Conservation (phyloP, 2,329 filamentous ascomycete species). For the Fusarium nelsonii region DNA sequence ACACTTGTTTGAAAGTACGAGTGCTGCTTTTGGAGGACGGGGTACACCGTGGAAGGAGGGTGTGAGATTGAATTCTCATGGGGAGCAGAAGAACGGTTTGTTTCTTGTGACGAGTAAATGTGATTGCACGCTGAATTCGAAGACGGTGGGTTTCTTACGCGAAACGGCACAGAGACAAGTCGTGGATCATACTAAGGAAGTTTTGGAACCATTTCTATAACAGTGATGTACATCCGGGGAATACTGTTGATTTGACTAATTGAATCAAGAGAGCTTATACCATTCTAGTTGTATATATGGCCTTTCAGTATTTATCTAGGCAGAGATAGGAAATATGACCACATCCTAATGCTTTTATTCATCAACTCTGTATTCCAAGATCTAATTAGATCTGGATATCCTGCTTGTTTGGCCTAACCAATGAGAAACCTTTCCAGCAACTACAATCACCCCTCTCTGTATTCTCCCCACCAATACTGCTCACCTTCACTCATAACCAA, state of each 20-base stretch:
- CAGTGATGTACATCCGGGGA: background rate
- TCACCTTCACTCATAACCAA: background rate
- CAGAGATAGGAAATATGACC: no score
- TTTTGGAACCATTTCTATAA: slow-evolving; percentile 43
- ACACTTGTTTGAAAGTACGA: slow-evolving; percentile 53
- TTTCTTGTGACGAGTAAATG: slow-evolving; percentile 53
- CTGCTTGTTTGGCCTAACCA: no score
- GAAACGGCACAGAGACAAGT: slow-evolving; percentile 48
- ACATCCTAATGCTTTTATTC: no score
- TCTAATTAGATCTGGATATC: no score
- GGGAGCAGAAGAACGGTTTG: slow-evolving; percentile 46
- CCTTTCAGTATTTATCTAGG: no score
- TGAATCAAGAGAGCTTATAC: no score
- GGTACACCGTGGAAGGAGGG: slow-evolving; percentile 51
- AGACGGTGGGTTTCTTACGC: slow-evolving; percentile 47
- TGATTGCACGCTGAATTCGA: slow-evolving; percentile 50
- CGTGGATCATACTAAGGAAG: slow-evolving; percentile 52
- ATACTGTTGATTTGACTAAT: no score
- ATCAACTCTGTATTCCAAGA: no score
- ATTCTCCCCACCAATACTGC: background rate
- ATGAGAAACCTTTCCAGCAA: background rate
- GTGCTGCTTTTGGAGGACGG: slow-evolving; percentile 52
- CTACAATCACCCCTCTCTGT: background rate
- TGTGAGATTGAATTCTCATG: slow-evolving; percentile 48
- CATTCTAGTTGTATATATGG: no score